Evolutionary conservation across 2,329 filamentous ascomycete genomes (phyloP).

Genomic region (Penicillium sp.): DNA sequence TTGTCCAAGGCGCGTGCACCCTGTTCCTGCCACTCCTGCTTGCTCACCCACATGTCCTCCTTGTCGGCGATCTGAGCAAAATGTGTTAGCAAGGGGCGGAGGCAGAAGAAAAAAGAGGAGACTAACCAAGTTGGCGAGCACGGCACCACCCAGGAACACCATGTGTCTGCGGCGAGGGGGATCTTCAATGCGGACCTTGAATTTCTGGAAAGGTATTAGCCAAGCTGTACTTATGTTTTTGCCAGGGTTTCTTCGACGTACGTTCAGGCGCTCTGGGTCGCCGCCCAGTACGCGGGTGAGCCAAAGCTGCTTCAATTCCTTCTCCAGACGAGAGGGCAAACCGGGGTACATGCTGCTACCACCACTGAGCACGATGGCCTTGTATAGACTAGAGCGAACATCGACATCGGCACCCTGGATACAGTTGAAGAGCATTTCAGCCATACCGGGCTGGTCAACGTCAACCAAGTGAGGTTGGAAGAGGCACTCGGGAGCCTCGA

Average conservation of each 20-base stretch:
- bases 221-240: background rate
- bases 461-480: slow-evolving; percentile 99
- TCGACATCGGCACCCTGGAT: slow-evolving; percentile 96
- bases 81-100: slow-evolving; percentile 11
- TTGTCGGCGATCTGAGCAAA: slow-evolving; percentile 80
- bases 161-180: slow-evolving; percentile 94
- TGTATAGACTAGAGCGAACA: slow-evolving; percentile 89
- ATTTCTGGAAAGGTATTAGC: slow-evolving; percentile 62
- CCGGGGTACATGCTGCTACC: slow-evolving; percentile 99
- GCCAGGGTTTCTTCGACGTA: slow-evolving; percentile 34
- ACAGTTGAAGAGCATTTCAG: slow-evolving; percentile 97
- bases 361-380: slow-evolving; percentile 93
- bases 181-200: slow-evolving; percentile 99
- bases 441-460: slow-evolving; percentile 93
- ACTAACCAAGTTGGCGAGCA: slow-evolving; percentile 84
- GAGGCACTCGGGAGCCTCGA: slow-evolving; percentile 95
- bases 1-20: slow-evolving; percentile 83
- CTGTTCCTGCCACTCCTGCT: slow-evolving; percentile 95
- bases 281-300: slow-evolving; percentile 85
- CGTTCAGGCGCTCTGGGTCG: slow-evolving; percentile 83
- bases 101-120: background rate
- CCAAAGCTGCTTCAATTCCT: slow-evolving; percentile 98
- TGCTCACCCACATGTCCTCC: slow-evolving; percentile 98
- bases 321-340: slow-evolving; percentile 88
- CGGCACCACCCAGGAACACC: slow-evolving; percentile 97